Base-by-base conservation (phyloP, 768 basidiomycete species). In the Asterophora lycoperdoides region DNA sequence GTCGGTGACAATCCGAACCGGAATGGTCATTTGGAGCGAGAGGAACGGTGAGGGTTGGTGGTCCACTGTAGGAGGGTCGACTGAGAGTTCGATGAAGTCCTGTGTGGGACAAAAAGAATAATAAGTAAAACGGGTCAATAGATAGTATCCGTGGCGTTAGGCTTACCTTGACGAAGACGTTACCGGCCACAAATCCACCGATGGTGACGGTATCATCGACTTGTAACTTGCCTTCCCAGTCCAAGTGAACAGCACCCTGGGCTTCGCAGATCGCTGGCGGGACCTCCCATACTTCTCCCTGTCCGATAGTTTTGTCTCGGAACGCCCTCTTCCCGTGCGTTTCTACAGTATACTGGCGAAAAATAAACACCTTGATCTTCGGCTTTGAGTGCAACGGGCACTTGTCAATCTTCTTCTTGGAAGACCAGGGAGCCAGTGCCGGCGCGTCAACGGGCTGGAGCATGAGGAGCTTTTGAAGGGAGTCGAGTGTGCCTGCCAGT, bases 1-100 rank as follows among this genome's bases (percentile, higher is more conserved):
- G 52, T 86, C 81, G 1, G 83, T 83, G 32, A 79, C 81, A 26
- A 86, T 59, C 43, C 74, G 70, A 41, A 85, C 77, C 1, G 80
- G 76, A 50, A 79, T 68, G 10, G 67, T 68, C 41, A 80, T 57
- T 58, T 75, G 75, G 14, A 73, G 48, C 46, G 56, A 48, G 59
- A 64, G 20, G 59, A 75, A 47, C 55, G 74, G 56, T 34, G 70
- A 63, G 13, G 43, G 23, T 18, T 56, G 61, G 19, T 64, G 65
- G 51, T 62, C 10, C 63, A 61, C 14, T 2, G 44, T 41, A 14
- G 52, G 80, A 76, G n/a, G 67, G 55, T 38, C 53, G 10, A 85
- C 54, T 3, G 69, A 65, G 19, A 84, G 60, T 13, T 73, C 68
- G 26, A 86, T 70, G 50, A 74, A 84, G 56, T 86, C 83, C 84